phyloP scores from a whole-genome alignment of 139 green algal species.

The Diplosphaera chodatii region DNA sequence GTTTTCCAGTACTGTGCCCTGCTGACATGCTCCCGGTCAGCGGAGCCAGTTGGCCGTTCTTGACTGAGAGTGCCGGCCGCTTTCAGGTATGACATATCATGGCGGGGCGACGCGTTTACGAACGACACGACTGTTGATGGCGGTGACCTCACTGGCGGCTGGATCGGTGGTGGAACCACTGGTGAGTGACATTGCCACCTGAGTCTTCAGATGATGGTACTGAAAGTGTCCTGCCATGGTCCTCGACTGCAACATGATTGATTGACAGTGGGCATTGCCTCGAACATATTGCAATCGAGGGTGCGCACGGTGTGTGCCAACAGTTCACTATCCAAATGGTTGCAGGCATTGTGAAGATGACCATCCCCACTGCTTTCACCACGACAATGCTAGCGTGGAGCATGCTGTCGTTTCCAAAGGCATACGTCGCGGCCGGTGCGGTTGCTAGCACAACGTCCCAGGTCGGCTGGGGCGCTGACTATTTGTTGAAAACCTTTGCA shows the following conservation, averaged over 20 bases:
- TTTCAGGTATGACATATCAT: slow-evolving; percentile 7
- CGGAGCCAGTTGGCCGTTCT: no score
- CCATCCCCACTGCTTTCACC: slow-evolving; percentile 64
- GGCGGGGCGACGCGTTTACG: slow-evolving; percentile 3
- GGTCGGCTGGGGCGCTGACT: slow-evolving; percentile 65
- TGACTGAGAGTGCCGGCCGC: no score
- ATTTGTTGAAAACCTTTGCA: slow-evolving; percentile 44
- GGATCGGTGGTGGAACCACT: slow-evolving; percentile 24
- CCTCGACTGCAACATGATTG: no score
- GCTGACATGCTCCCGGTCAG: no score
- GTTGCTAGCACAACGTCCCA: neutral
- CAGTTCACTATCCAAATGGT: no score
- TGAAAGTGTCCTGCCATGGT: no score
- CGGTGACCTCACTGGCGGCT: slow-evolving; percentile 40
- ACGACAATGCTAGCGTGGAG: slow-evolving; percentile 57
- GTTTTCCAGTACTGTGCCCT: no score
- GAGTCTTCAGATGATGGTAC: no score
- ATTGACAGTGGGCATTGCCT: no score
- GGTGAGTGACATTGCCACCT: no score
- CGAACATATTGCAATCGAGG: no score
- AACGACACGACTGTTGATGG: neutral
- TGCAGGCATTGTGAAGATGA: slow-evolving; percentile 64
- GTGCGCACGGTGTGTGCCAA: no score
- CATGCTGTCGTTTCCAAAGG: slow-evolving; percentile 51
- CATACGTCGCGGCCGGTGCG: slow-evolving; percentile 20